These are phyloP conservation scores for Chrysopogon serrulatus DNA, from an alignment of 176 grass and related monocot species.

Conservation along the genomic window DNA sequence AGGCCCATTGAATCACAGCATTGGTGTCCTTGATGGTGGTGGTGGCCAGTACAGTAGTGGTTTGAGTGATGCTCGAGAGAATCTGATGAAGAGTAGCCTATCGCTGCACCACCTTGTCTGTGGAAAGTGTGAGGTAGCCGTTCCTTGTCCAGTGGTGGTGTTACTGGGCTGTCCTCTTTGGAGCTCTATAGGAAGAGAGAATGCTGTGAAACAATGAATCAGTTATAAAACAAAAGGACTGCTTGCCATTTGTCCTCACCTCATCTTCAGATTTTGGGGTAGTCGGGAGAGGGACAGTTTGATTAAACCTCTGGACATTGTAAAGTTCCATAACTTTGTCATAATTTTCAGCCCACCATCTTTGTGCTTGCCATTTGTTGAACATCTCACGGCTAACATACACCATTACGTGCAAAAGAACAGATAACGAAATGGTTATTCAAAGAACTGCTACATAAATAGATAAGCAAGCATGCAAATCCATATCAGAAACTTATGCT, in stretches of 20 bases:
- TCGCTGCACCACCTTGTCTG: slow-evolving; percentile 40
- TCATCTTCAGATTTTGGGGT: slow-evolving; percentile 89
- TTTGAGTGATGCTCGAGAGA: slow-evolving; percentile 59
- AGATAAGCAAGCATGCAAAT: not conserved
- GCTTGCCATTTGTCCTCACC: no score
- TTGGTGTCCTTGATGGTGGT: slow-evolving; percentile 43
- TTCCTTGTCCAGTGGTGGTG: slow-evolving; percentile 78
- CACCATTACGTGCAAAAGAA: slow-evolving; percentile 2
- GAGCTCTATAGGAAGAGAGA: slow-evolving; percentile 47
- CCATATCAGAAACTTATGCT: not conserved
- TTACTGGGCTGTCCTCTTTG: slow-evolving; percentile 77
- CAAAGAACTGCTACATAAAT: not conserved
- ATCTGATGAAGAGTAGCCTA: slow-evolving; percentile 88
- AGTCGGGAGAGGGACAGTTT: slow-evolving; percentile 69
- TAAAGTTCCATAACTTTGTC: slow-evolving; percentile 97
- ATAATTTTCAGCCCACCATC: slow-evolving; percentile 99
- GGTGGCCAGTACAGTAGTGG: slow-evolving; percentile 23
- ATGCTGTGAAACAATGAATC: not conserved
- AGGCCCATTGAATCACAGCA: slow-evolving; percentile 48
- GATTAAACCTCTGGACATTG: slow-evolving; percentile 92
- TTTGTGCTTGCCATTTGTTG: slow-evolving; percentile 95
- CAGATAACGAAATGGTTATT: not conserved
- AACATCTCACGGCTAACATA: slow-evolving; percentile 80
- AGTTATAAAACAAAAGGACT: not conserved
- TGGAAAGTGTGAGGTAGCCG: slow-evolving; percentile 53